A percentile compares a stretch with the other conserved stretches of the same genome.
phyloP scores from a whole-genome alignment of 2,329 filamentous ascomycete genomes.

The Bipolaris victoriae region DNA sequence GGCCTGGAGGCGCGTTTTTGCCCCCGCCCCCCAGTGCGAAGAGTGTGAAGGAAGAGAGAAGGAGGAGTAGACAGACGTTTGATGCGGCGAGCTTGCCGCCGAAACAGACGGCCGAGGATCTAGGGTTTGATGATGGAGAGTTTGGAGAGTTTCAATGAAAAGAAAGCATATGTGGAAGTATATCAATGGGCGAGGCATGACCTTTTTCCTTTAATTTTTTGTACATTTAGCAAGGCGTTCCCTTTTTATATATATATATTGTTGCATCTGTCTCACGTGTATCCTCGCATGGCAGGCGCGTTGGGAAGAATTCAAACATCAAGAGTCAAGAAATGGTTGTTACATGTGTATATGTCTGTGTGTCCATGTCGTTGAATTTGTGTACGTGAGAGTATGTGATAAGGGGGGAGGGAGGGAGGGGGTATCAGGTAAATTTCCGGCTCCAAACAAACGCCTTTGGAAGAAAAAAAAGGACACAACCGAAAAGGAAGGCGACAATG shows the following conservation, averaged over 20 bases:
- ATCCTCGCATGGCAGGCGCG: slow-evolving; percentile 31
- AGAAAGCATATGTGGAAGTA: not conserved
- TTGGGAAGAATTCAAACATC: slow-evolving; percentile 4
- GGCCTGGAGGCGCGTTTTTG: slow-evolving; percentile 54
- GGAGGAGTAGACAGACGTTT: slow-evolving; percentile 57
- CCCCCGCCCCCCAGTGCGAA: slow-evolving; percentile 71
- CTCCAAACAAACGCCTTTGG: not conserved
- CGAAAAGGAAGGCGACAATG: not conserved
- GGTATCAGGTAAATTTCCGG: slow-evolving; percentile 8
- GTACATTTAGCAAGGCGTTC: slow-evolving; percentile 28
- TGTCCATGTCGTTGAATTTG: not conserved
- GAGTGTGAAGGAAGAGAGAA: slow-evolving; percentile 67
- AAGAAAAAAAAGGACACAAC: not conserved
- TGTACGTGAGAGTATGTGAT: not conserved
- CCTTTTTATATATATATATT: slow-evolving; percentile 1
- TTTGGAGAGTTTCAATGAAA: slow-evolving; percentile 79
- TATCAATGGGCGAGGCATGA: not conserved
- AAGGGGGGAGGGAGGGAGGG: not conserved
- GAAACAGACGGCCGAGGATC: slow-evolving; percentile 58
- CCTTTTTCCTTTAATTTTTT: not conserved
- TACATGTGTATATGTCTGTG: not conserved
- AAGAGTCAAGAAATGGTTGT: not conserved
- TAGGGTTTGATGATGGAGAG: slow-evolving; percentile 86
- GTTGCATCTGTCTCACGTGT: slow-evolving; percentile 18
- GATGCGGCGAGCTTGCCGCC: slow-evolving; percentile 24